phyloP scores from a whole-genome alignment of 345 rosid genomes.

The Theobroma cacao region DNA sequence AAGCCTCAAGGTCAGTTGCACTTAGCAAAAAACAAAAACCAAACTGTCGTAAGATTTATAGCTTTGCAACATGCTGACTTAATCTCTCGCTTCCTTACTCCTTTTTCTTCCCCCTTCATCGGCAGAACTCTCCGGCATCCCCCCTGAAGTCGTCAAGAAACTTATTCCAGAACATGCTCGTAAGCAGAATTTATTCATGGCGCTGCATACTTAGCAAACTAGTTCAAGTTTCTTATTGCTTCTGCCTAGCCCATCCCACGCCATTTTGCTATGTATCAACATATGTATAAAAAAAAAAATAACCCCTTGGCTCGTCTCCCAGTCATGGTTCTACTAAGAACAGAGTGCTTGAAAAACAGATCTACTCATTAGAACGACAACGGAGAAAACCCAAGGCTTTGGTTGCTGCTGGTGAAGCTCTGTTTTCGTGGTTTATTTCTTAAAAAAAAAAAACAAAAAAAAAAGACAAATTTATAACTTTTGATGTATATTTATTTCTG shows the following conservation, averaged over 20 bases:
- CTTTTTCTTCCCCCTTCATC: neutral
- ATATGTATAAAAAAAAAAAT: neutral
- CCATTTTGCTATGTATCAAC: neutral
- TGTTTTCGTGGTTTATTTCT: neutral
- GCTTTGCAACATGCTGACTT: neutral
- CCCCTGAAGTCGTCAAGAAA: conserved; percentile 51
- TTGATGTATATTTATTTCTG: conserved; percentile 13
- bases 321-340: neutral
- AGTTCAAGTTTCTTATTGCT: neutral
- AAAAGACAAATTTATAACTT: neutral
- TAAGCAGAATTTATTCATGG: conserved; percentile 88
- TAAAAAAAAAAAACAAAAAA: too few species aligned
- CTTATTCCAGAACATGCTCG: conserved; percentile 83
- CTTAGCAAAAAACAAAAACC: neutral
- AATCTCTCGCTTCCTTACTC: neutral
- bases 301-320: neutral
- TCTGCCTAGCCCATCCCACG: conserved; percentile 1
- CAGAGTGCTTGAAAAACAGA: neutral
- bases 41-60: neutral
- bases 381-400: neutral
- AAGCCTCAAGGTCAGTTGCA: conserved; percentile 51
- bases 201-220: conserved; percentile 50
- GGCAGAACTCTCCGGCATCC: conserved; percentile 69
- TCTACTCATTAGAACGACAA: neutral
- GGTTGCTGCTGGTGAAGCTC: conserved; percentile 1